Percentiles rank a stretch among this genome's conserved stretches.
phyloP scores from a whole-genome alignment of 805 yeast species.

The Suhomyces tanzawaensis region DNA sequence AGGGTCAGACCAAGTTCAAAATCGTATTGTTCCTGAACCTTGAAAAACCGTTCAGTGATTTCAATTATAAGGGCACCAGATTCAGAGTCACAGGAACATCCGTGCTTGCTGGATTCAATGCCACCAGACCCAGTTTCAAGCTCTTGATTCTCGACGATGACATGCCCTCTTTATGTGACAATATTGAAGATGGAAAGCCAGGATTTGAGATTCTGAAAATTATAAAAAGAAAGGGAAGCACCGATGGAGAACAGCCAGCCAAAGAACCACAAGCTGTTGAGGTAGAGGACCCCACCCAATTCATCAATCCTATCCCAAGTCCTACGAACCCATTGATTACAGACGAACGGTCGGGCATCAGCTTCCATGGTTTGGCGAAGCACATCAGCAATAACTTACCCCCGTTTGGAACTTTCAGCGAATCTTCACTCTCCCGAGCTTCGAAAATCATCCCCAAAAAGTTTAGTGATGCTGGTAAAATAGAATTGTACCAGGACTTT shows the following conservation, averaged over 20 bases:
- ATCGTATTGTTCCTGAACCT: conserved; percentile 34
- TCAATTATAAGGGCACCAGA: conserved; percentile 33
- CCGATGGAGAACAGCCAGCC: background rate
- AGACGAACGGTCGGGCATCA: background rate
- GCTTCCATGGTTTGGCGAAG: conserved; percentile 2
- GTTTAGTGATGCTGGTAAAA: conserved; percentile 31
- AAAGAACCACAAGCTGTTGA: conserved; percentile 3
- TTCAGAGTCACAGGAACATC: conserved; percentile 40
- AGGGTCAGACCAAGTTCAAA: conserved; percentile 12
- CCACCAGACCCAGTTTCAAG: conserved; percentile 32
- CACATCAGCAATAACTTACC: conserved; percentile 33
- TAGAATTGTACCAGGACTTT: conserved; percentile 35
- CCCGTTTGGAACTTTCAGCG: conserved; percentile 35
- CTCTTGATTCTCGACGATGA: conserved; percentile 32
- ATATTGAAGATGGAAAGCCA: conserved; percentile 28
- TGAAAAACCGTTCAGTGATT: conserved; percentile 39
- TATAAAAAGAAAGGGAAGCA: conserved; percentile 10
- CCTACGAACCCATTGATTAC: conserved; percentile 13
- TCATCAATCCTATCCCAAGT: conserved; percentile 33
- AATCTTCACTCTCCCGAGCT: conserved; percentile 1
- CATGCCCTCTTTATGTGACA: conserved; percentile 36
- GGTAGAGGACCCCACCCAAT: conserved; percentile 9
- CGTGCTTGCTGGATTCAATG: conserved; percentile 27
- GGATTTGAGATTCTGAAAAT: conserved; percentile 23
- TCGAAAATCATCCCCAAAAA: conserved; percentile 27